Conservation (phyloP, 768 basidiomycete species). For the Suillus hirtellus region DNA sequence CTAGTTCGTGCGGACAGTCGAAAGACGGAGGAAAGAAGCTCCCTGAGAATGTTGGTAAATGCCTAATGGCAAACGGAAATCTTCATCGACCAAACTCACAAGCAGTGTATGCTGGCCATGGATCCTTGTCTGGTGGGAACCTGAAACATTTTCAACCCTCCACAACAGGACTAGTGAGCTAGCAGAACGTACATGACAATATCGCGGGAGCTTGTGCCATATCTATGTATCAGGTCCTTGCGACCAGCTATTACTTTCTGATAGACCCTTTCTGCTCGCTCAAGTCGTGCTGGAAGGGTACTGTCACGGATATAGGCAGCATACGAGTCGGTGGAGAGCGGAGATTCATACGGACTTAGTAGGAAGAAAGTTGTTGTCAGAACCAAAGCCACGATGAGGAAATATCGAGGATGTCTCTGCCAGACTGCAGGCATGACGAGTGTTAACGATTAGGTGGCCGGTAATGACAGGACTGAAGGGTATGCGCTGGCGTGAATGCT, state of each 20-base stretch:
- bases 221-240: constrained; percentile 50
- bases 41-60: constrained; percentile 28
- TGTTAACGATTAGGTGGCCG: neutral
- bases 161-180: constrained; percentile 10
- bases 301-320: constrained; percentile 32
- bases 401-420: constrained; percentile 56
- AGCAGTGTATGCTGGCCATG: constrained; percentile 59
- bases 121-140: constrained; percentile 51
- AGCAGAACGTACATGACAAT: constrained; percentile 43
- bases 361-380: constrained; percentile 49
- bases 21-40: constrained; percentile 49
- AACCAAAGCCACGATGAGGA: constrained; percentile 41
- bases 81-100: constrained; percentile 39
- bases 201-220: constrained; percentile 51
- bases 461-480: constrained; percentile 16
- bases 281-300: constrained; percentile 40
- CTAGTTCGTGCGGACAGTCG: constrained; percentile 43
- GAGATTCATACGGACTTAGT: constrained; percentile 38
- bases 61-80: constrained; percentile 5
- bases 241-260: constrained; percentile 42
- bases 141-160: constrained; percentile 29
- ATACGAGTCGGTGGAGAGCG: constrained; percentile 25
- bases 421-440: constrained; percentile 32
- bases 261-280: constrained; percentile 48
- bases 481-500: constrained; percentile 12